Evolutionary conservation across 1,284 basidiomycete species (phyloP), one percentile per base, ranked within the genome.

Genomic region (Pholiota adiposa): DNA sequence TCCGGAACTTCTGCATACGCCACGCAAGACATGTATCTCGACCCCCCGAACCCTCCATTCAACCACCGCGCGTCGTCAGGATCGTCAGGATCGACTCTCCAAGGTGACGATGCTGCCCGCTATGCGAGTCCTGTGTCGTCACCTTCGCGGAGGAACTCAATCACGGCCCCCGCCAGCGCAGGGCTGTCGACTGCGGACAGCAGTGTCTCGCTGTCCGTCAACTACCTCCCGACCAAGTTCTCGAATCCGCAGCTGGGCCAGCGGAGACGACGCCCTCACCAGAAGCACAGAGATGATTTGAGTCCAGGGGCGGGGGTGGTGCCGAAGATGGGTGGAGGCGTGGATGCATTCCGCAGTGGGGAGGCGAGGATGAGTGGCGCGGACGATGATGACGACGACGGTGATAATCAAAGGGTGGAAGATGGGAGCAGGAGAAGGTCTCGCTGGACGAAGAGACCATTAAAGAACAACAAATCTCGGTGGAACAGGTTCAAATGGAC

Each of bases 401-500:
- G 65, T 19, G 59, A 65, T 2, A 60, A 59, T 40, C 49, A 46
- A 12, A 33, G 67, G 67, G 48, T 69, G 69, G 52, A 73, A 69
- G 69, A 76, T 74, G 60, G 68, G 12, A 51, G 51, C 38, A 50
- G 68, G 12, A 51, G 51, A 31, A 50, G 48, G 29, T 38, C 49
- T 19, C 25, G 58, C 66, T 38, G 65, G 67, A 16, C 60, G 60
- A 56, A 72, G 67, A 54, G 31, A 12, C 27, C 51, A 25, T 36
- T 51, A 65, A 73, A 69, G 19, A 25, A 73, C 68, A 70, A 77
- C 75, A 46, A 81, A 77, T 62, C 73, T 85, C 75, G 82, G 31
- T 90, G 88, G 88, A 90, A 85, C 67, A 78, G 76, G 64, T 90
- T 90, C 78, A 90, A 90, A 70, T 89, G 87, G 87, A 74, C 77